A percentile compares a stretch with the other conserved stretches of the same genome.
phyloP scores from a whole-genome alignment of 371 early-diverging fungal species.

The Lichtheimia hyalospora region DNA sequence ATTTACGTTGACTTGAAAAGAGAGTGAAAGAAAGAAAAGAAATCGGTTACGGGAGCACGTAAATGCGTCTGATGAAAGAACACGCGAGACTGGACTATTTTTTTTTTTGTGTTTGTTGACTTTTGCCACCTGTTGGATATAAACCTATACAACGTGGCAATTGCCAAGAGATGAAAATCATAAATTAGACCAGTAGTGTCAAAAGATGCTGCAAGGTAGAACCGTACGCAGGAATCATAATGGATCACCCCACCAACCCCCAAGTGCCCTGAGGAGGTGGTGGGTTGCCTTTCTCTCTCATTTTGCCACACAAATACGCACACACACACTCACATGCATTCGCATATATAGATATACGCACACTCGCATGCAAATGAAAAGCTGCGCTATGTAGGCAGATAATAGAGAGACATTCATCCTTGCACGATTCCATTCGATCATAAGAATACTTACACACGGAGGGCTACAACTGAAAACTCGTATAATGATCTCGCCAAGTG shows the following conservation, averaged over 20 bases:
- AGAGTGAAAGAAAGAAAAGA: slow-evolving; percentile 5
- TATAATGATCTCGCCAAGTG: no score
- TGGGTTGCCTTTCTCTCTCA: no score
- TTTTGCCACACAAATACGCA: slow-evolving; percentile 1
- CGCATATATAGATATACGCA: not conserved
- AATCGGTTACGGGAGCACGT: not conserved
- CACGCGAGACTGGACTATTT: no score
- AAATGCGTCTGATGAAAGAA: no score
- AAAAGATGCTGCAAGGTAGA: no score
- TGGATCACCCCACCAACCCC: not conserved
- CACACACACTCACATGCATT: slow-evolving; percentile 1
- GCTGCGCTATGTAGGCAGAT: no score
- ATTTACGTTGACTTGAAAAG: slow-evolving; percentile 5
- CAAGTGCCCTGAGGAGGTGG: not conserved
- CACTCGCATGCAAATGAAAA: no score
- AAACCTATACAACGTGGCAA: slow-evolving; percentile 2
- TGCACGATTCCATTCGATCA: no score
- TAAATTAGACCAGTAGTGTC: not conserved
- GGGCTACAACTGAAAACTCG: no score
- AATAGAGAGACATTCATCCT: no score
- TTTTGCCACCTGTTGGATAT: slow-evolving; percentile 1
- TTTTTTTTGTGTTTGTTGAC: slow-evolving; percentile 1
- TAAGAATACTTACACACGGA: no score
- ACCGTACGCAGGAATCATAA: not conserved
- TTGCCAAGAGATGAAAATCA: slow-evolving; percentile 3